Percentiles rank a stretch among this genome's conserved stretches.
Evolutionary conservation across 192 early-diverging fungal species (phyloP).

Genomic region (Lunasporangiospora selenospora): DNA sequence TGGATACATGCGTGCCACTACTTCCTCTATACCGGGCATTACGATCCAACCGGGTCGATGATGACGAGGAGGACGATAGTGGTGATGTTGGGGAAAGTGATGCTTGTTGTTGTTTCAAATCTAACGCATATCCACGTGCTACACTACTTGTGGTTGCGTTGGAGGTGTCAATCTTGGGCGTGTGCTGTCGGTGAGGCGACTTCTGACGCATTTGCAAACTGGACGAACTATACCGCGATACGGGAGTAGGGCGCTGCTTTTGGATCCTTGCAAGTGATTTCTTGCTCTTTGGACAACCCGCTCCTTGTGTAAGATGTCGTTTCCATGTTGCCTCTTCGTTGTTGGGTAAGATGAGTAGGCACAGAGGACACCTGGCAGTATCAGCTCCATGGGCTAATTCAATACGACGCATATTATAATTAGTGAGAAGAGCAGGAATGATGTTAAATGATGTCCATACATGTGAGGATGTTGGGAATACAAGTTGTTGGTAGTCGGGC

Average conservation of each 20-base stretch:
- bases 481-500: no score
- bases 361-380: constrained; percentile 65
- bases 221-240: background rate
- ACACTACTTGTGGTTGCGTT: background rate
- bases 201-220: background rate
- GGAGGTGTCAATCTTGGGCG: background rate
- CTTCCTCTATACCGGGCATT: background rate
- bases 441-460: background rate
- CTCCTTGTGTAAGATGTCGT: constrained; percentile 58
- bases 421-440: background rate
- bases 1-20: background rate
- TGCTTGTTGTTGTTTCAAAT: background rate
- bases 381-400: constrained; percentile 15
- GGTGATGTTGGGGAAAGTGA: constrained; percentile 18
- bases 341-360: constrained; percentile 58
- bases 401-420: background rate
- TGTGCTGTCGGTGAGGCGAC: background rate
- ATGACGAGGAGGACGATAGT: constrained; percentile 22
- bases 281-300: constrained; percentile 64
- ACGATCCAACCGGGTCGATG: constrained; percentile 14
- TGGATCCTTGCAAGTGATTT: constrained; percentile 12
- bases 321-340: constrained; percentile 70
- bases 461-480: background rate
- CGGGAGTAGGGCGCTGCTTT: background rate
- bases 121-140: background rate